These are phyloP conservation scores for Pseudogymnoascus sp. DNA, from an alignment of 2,329 filamentous ascomycete species.

Conservation along the genomic window DNA sequence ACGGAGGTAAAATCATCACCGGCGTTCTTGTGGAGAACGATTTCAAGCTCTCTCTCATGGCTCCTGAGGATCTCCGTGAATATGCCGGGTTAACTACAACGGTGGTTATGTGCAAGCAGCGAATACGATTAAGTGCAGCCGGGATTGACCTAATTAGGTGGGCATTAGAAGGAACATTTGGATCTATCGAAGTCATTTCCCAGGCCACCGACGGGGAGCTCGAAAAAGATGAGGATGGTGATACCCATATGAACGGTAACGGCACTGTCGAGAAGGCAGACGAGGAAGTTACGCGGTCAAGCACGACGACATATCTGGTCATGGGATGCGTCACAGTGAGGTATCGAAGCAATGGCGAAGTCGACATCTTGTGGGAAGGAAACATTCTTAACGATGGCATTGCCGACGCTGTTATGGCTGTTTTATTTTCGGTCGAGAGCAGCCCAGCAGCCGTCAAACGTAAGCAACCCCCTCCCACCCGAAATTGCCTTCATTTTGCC, in stretches of 20 bases:
- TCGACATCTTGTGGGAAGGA: slow-evolving; percentile 94
- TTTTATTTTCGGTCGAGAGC: slow-evolving; percentile 85
- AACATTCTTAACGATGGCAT: slow-evolving; percentile 97
- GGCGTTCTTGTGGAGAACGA: slow-evolving; percentile 96
- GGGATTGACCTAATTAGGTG: slow-evolving; percentile 87
- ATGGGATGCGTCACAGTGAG: slow-evolving; percentile 90
- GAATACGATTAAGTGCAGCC: slow-evolving; percentile 78
- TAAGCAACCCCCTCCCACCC: slow-evolving; percentile 36
- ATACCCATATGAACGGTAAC: slow-evolving; percentile 32
- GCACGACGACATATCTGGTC: slow-evolving; percentile 54
- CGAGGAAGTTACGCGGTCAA: slow-evolving; percentile 52
- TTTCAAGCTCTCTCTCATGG: slow-evolving; percentile 96
- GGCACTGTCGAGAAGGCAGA: slow-evolving; percentile 49
- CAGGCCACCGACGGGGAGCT: slow-evolving; percentile 29
- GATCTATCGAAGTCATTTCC: slow-evolving; percentile 66
- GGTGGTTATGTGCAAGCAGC: slow-evolving; percentile 86
- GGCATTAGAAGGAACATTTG: slow-evolving; percentile 92
- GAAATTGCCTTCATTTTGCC: slow-evolving; percentile 7
- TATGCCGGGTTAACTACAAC: slow-evolving; percentile 97
- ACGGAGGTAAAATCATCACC: slow-evolving; percentile 56
- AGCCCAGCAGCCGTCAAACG: slow-evolving; percentile 92
- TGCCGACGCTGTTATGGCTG: slow-evolving; percentile 92
- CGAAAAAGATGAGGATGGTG: slow-evolving; percentile 36
- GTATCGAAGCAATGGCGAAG: slow-evolving; percentile 67
- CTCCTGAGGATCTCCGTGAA: slow-evolving; percentile 88